Evolutionary conservation across 768 basidiomycete species (phyloP).

Genomic region (Terana coerulea): DNA sequence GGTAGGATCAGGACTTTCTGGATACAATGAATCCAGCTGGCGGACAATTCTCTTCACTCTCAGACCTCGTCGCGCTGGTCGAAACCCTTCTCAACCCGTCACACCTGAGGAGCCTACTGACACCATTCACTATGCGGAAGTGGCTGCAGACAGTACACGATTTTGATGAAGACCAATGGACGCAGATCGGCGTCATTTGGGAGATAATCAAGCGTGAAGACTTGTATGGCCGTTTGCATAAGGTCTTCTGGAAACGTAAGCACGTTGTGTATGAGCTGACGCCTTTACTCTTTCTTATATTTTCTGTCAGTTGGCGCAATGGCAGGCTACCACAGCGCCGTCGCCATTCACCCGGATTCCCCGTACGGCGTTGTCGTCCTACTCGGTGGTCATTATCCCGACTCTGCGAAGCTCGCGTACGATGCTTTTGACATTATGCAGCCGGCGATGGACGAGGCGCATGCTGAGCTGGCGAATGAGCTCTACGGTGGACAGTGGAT

Average conservation of each 20-base stretch:
- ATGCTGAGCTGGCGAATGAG: constrained; percentile 8
- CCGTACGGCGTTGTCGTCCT: constrained; percentile 28
- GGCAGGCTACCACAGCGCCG: constrained; percentile 20
- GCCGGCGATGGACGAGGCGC: constrained; percentile 22
- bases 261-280: neutral
- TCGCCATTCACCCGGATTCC: constrained; percentile 25
- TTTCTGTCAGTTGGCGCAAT: constrained; percentile 22
- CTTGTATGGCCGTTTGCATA: constrained; percentile 17
- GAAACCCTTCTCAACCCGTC: constrained; percentile 42
- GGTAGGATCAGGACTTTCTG: constrained; percentile 36
- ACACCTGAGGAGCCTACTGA: constrained; percentile 21
- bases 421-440: constrained; percentile 25
- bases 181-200: constrained; percentile 20
- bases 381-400: constrained; percentile 19
- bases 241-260: constrained; percentile 29
- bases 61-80: constrained; percentile 42
- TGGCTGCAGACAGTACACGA: constrained; percentile 29
- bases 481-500: constrained; percentile 25
- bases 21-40: constrained; percentile 41
- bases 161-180: constrained; percentile 28
- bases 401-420: constrained; percentile 22
- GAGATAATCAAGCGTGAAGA: constrained; percentile 22
- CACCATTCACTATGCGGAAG: constrained; percentile 20
- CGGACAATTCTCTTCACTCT: constrained; percentile 48
- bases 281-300: neutral